phyloP scores from a whole-genome alignment of 2,329 filamentous ascomycete species.

The Beauveria rudraprayagi region DNA sequence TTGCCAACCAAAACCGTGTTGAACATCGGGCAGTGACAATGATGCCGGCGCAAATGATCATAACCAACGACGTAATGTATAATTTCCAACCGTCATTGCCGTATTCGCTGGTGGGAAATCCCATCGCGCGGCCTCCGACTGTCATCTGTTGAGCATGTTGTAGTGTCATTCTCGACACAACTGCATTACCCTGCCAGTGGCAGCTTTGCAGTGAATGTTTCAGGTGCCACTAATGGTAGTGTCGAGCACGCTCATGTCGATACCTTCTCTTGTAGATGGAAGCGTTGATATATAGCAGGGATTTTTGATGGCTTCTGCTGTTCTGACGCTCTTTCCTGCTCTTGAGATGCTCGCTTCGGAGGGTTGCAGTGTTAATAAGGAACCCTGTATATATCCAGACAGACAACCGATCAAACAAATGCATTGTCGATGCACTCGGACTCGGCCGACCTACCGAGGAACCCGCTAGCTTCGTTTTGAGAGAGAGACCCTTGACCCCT shows the following conservation, averaged over 20 bases:
- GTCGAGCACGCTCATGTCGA: background rate
- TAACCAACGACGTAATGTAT: slow-evolving; percentile 25
- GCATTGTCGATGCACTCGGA: background rate
- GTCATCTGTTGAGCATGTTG: background rate
- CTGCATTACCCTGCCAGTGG: background rate
- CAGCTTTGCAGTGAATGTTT: background rate
- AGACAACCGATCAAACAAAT: background rate
- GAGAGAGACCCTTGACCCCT: background rate
- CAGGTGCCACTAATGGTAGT: background rate
- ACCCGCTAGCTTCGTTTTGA: background rate
- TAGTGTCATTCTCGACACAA: background rate
- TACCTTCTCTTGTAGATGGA: background rate
- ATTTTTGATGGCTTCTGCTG: background rate
- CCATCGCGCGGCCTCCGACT: slow-evolving; percentile 14
- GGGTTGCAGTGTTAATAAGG: background rate
- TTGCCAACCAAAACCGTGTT: slow-evolving; percentile 25
- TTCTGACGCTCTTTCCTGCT: background rate
- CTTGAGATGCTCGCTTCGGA: background rate
- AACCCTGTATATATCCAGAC: background rate
- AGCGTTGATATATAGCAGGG: too few relatives aligned
- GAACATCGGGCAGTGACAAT: slow-evolving; percentile 27
- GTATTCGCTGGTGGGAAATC: slow-evolving; percentile 23
- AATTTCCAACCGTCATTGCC: slow-evolving; percentile 27
- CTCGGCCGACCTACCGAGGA: slow-evolving; percentile 2
- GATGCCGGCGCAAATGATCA: slow-evolving; percentile 28